A percentile compares a stretch with the other conserved stretches of the same genome.
These are phyloP conservation scores for Sclerotinia nivalis DNA, from an alignment of 2,329 filamentous ascomycete species.

Conservation along the genomic window DNA sequence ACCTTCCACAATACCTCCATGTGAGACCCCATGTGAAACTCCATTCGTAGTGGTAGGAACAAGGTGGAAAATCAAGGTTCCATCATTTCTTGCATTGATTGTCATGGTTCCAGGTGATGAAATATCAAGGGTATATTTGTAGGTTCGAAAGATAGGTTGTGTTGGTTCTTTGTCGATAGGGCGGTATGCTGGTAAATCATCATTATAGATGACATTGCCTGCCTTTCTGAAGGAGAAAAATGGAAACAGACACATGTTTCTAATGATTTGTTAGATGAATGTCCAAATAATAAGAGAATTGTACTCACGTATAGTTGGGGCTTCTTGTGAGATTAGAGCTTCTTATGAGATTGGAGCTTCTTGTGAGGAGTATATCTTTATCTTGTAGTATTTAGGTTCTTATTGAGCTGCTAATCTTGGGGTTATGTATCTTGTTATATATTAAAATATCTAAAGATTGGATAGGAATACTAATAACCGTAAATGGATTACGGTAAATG, in stretches of 20 bases:
- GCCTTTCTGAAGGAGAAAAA: neutral
- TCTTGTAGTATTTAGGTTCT: neutral
- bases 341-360: too few species aligned
- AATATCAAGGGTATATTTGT: neutral
- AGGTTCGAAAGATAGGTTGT: neutral
- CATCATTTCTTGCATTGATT: neutral
- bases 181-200: slow-evolving; percentile 5
- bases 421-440: neutral
- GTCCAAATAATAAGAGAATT: neutral
- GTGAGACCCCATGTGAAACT: neutral
- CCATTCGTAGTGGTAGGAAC: neutral
- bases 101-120: neutral
- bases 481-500: neutral
- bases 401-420: neutral
- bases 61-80: neutral
- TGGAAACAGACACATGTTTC: neutral
- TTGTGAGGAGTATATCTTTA: neutral
- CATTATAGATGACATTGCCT: neutral
- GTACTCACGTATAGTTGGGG: neutral
- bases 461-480: neutral
- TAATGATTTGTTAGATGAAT: neutral
- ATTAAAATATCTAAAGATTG: neutral
- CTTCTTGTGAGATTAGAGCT: neutral
- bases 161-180: neutral
- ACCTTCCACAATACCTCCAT: neutral